These are phyloP conservation scores for Trametes polyzona DNA, from an alignment of 1,284 basidiomycete species.

Conservation along the genomic window DNA sequence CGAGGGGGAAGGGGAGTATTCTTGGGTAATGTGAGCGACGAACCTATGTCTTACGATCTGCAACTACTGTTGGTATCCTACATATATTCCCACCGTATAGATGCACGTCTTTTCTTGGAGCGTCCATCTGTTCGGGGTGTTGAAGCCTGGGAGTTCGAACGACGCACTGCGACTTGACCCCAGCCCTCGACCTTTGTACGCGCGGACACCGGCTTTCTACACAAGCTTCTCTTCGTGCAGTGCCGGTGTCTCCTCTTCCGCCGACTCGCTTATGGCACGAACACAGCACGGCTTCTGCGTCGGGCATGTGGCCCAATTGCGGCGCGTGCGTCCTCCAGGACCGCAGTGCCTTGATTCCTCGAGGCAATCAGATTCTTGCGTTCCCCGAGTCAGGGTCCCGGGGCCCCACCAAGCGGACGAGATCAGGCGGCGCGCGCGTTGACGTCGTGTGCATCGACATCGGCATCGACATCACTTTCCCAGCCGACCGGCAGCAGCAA, in stretches of 20 bases:
- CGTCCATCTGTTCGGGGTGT: too few species aligned
- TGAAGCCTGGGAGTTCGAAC: too few species aligned
- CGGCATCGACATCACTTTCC: not conserved
- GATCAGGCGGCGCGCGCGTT: not conserved
- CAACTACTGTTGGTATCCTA: not conserved
- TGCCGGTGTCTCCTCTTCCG: too few species aligned
- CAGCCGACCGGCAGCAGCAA: not conserved
- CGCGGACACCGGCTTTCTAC: too few species aligned
- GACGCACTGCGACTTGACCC: not conserved
- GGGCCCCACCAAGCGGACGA: not conserved
- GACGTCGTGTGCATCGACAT: too few species aligned
- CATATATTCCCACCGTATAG: not conserved
- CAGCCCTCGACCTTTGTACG: not conserved
- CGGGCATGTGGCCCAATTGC: too few species aligned
- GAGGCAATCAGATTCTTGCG: conserved; percentile 2
- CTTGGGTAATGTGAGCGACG: not conserved
- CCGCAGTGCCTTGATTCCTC: not conserved
- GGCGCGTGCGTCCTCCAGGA: too few species aligned
- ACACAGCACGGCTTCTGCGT: too few species aligned
- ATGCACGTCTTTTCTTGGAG: not conserved
- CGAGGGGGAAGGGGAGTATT: not conserved
- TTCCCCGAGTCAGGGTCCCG: too few species aligned
- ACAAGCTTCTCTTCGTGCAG: too few species aligned
- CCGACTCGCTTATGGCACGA: not conserved
- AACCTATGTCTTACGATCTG: not conserved